Conservation (phyloP, 1,284 basidiomycete genomes). For the Moniliella sp. region DNA sequence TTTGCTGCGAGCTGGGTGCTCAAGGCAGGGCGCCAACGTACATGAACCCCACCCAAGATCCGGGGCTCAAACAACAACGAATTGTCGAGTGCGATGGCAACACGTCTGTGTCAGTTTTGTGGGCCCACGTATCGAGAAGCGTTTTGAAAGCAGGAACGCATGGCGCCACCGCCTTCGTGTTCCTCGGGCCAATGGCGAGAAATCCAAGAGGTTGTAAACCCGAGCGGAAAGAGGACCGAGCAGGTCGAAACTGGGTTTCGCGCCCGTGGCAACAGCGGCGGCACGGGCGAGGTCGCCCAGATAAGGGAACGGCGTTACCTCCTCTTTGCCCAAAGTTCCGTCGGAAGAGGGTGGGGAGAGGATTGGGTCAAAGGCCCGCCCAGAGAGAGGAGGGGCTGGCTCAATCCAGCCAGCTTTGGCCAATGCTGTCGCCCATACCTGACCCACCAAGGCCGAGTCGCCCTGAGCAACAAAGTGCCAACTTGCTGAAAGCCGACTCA, state of each 20-base stretch:
- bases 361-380: too few species aligned
- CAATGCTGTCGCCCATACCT: slow-evolving; percentile 17
- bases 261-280: too few species aligned
- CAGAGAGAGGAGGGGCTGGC: too few species aligned
- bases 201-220: too few species aligned
- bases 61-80: slow-evolving; percentile 16
- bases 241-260: too few species aligned
- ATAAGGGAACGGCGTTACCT: too few species aligned
- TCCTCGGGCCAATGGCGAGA: too few species aligned
- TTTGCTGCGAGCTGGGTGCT: slow-evolving; percentile 3
- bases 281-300: too few species aligned
- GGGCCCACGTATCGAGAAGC: not conserved
- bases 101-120: not conserved
- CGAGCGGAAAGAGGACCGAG: too few species aligned
- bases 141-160: not conserved
- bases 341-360: too few species aligned
- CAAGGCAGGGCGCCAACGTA: slow-evolving; percentile 6
- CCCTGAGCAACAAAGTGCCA: slow-evolving; percentile 22
- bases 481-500: slow-evolving; percentile 17
- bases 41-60: slow-evolving; percentile 12
- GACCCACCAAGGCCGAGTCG: slow-evolving; percentile 12
- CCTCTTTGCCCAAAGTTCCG: too few species aligned
- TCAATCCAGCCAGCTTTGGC: slow-evolving; percentile 24
- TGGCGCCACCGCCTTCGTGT: not conserved
- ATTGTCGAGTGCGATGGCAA: slow-evolving; percentile 4